Base-by-base conservation (phyloP, 495 filamentous ascomycete genomes). In the Tuber microsphaerosporum region DNA sequence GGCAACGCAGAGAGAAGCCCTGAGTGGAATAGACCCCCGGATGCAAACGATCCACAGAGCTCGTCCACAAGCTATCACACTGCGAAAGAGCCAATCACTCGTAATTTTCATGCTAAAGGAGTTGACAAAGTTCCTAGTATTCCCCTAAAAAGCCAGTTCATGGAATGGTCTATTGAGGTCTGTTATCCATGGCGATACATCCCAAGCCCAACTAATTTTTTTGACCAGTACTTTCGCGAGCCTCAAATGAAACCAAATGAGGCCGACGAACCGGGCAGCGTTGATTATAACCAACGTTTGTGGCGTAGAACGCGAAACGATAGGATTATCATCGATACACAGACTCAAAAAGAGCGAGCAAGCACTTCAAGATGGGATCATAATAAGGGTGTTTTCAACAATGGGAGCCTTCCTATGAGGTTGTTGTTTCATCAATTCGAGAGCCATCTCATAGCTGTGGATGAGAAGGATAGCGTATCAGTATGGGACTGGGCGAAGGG, bases 391-490 rank as follows among this genome's bases (percentile, higher is more conserved):
- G 89, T 94, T 74, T 91, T 97, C 82, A 92, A 93, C 75, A 98
- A 97, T 76, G 89, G 88, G 31, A 91, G 90, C 39, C 95, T 97
- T 81, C 96, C 96, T 0, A 88, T 89, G 77, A 94, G 92, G 85
- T 91, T 99, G 90, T 91, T 91, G 34, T 97, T 98, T 83, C 95
- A 99, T 85, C 95, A 99, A 82, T 99, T 97, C 80, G 95, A 99
- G 84, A 91, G 96, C 82, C 93, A 97, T 78, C 87, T 99, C 39
- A 93, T 94, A 5, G 92, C 97, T n/a, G 92, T 93, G 17, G 95
- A 98, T 83, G 93, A 97, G 81, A 88, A 91, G 37, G 94, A 98
- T 84, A 93, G 89, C 2, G 90, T 97, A 75, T 89, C 88, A 88
- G 90, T 98, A 61, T 97, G 94, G 93, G 95, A 99, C 81, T 98